Evolutionary conservation across 805 yeast species (phyloP).

Genomic region (Starmerella kuoi): DNA sequence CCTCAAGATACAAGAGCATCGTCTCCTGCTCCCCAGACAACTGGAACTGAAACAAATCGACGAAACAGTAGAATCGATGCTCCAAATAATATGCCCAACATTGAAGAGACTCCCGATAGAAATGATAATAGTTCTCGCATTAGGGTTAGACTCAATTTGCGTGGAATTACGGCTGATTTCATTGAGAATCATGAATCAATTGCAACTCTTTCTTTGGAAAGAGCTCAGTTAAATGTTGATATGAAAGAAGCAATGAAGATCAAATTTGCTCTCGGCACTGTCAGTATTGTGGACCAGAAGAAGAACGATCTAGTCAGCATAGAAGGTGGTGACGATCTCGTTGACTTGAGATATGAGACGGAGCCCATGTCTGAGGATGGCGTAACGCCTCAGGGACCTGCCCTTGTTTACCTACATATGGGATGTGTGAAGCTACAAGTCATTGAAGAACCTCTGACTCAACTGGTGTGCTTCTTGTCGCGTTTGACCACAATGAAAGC

Average conservation of each 20-base stretch:
- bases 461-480: constrained; percentile 52
- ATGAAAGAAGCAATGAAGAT: constrained; percentile 58
- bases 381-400: constrained; percentile 34
- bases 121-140: constrained; percentile 27
- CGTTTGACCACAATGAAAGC: constrained; percentile 76
- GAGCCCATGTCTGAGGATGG: constrained; percentile 32
- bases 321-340: constrained; percentile 72
- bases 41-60: background rate
- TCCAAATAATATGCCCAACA: background rate
- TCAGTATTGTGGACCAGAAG: constrained; percentile 52
- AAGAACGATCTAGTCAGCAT: constrained; percentile 44
- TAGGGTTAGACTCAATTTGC: constrained; percentile 53
- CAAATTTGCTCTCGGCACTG: constrained; percentile 64
- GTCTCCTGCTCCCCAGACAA: background rate
- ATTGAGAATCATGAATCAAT: constrained; percentile 74
- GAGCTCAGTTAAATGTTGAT: constrained; percentile 55
- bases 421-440: constrained; percentile 52
- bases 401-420: constrained; percentile 50
- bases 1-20: background rate
- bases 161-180: constrained; percentile 59
- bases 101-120: background rate
- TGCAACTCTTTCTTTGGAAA: constrained; percentile 64
- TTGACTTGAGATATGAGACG: constrained; percentile 75
- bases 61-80: background rate
- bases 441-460: constrained; percentile 57